These are phyloP conservation scores for Quambalaria eucalypti DNA, from an alignment of 1,284 basidiomycete genomes.

Conservation along the genomic window DNA sequence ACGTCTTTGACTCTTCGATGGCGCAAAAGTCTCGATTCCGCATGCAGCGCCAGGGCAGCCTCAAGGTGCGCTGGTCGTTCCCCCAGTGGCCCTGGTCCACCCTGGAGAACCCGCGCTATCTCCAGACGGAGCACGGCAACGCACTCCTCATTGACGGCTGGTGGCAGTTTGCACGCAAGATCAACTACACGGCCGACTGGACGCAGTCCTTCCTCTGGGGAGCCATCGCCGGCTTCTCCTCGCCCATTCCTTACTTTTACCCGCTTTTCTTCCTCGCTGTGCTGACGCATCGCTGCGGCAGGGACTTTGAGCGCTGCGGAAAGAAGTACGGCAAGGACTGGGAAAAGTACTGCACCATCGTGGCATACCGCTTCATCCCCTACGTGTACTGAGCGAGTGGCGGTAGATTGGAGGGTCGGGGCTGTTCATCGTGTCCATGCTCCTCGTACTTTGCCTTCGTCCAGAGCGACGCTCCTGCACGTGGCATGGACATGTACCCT, in stretches of 20 bases:
- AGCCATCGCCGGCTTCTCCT: constrained; percentile 68
- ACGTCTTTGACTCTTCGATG: constrained; percentile 78
- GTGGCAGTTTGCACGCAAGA: constrained; percentile 61
- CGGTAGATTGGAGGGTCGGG: too few species aligned
- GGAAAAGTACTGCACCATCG: constrained; percentile 61
- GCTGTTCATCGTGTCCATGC: too few species aligned
- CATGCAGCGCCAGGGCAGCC: constrained; percentile 81
- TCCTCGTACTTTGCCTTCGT: too few species aligned
- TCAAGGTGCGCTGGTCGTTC: constrained; percentile 69
- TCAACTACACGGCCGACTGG: constrained; percentile 63
- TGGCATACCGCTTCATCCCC: constrained; percentile 39
- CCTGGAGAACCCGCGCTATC: constrained; percentile 78
- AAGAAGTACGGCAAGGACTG: constrained; percentile 92
- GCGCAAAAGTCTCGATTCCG: constrained; percentile 96
- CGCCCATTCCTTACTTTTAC: constrained; percentile 83
- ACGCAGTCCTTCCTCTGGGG: constrained; percentile 72
- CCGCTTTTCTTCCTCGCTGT: constrained; percentile 38
- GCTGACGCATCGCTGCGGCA: constrained; percentile 38
- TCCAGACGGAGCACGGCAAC: constrained; percentile 91
- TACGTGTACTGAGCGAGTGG: constrained; percentile 36
- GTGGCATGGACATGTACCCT: too few species aligned
- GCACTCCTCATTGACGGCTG: constrained; percentile 74
- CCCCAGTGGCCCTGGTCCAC: constrained; percentile 81
- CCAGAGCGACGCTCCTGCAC: too few species aligned
- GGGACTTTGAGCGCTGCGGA: constrained; percentile 58